phyloP scores from a whole-genome alignment of 1,284 basidiomycete species.

The Baeospora myosura region DNA sequence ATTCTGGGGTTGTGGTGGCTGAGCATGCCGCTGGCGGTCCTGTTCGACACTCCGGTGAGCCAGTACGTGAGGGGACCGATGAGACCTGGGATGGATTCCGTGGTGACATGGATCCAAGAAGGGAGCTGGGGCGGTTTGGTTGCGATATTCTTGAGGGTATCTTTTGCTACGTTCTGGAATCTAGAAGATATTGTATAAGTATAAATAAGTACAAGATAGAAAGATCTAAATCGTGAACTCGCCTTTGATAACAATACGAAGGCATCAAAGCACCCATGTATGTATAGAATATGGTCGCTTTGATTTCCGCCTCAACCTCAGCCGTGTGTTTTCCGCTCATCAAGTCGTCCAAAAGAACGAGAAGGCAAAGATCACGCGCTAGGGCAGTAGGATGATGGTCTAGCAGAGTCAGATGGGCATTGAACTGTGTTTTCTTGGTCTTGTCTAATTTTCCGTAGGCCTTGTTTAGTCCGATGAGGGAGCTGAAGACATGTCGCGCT shows the following conservation, averaged over 20 bases:
- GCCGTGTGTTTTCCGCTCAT: neutral
- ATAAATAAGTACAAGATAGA: neutral
- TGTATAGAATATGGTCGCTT: slow-evolving; percentile 3
- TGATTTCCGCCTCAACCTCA: neutral
- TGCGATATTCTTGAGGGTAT: neutral
- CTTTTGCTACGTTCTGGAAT: neutral
- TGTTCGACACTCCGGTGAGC: slow-evolving; percentile 1
- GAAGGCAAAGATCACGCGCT: slow-evolving; percentile 18
- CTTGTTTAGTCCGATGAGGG: slow-evolving; percentile 14
- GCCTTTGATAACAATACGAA: slow-evolving; percentile 1
- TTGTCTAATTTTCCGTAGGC: slow-evolving; percentile 11
- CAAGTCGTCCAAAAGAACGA: slow-evolving; percentile 16
- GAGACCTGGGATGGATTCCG: slow-evolving; percentile 8
- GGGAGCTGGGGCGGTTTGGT: slow-evolving; percentile 10
- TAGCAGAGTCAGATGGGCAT: slow-evolving; percentile 18
- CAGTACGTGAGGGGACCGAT: slow-evolving; percentile 8
- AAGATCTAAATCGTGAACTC: neutral
- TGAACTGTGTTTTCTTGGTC: slow-evolving; percentile 8
- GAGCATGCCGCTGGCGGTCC: neutral
- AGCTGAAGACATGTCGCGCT: slow-evolving; percentile 16
- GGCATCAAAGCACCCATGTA: slow-evolving; percentile 8
- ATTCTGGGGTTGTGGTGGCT: no score
- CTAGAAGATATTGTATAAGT: neutral
- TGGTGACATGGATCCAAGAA: slow-evolving; percentile 12
- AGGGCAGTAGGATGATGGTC: slow-evolving; percentile 20